Conservation (phyloP, 2,329 filamentous ascomycete genomes). For the Phyllosticta citriasiana region DNA sequence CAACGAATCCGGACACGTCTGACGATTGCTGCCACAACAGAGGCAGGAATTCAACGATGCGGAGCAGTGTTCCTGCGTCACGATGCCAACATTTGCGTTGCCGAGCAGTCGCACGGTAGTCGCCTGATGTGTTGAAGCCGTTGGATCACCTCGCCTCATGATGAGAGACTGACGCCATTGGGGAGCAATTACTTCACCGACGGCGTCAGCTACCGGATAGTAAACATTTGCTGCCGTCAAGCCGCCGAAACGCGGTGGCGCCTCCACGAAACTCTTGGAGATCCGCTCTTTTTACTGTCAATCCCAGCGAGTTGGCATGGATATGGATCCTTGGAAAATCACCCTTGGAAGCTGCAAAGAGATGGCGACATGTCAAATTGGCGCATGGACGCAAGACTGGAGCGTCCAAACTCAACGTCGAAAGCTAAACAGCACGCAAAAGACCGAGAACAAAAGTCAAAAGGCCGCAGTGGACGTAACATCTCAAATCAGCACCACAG, state of each 20-base stretch:
- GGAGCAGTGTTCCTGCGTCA: background rate
- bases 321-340: background rate
- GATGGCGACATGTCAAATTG: background rate
- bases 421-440: background rate
- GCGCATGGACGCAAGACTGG: background rate
- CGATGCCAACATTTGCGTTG: background rate
- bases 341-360: background rate
- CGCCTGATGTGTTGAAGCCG: background rate
- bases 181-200: background rate
- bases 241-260: background rate
- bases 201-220: background rate
- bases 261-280: background rate
- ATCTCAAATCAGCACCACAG: background rate
- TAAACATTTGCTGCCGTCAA: background rate
- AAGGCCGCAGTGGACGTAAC: background rate
- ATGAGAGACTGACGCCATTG: background rate
- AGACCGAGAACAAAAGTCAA: background rate
- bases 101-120: background rate
- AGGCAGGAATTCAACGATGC: background rate
- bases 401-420: background rate
- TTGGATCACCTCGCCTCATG: background rate
- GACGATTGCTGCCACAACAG: background rate
- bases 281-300: background rate
- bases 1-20: background rate
- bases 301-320: background rate